These are phyloP conservation scores for Lactifluus subvellereus DNA, from an alignment of 768 basidiomycete genomes.

Conservation along the genomic window DNA sequence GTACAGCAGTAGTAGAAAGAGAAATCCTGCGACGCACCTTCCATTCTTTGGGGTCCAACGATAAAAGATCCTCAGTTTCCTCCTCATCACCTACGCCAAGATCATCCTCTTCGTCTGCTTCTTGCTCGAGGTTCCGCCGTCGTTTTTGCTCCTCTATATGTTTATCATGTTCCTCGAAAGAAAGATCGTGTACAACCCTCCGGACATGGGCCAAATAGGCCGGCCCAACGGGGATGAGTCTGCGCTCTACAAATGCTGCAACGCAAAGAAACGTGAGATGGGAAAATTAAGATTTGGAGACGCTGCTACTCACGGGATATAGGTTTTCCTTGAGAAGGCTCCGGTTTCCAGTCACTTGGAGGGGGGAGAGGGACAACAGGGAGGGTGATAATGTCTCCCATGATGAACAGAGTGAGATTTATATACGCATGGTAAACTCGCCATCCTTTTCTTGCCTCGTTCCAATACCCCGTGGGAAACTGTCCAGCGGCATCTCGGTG, in stretches of 20 bases:
- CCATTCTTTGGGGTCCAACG: slow-evolving; percentile 96
- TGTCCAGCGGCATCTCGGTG: too few species aligned
- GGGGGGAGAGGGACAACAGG: slow-evolving; percentile 39
- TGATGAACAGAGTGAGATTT: slow-evolving; percentile 9
- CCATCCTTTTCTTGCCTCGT: neutral
- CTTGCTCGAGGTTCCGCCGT: slow-evolving; percentile 43
- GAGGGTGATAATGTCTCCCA: slow-evolving; percentile 30
- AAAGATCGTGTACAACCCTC: slow-evolving; percentile 63
- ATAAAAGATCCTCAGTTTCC: slow-evolving; percentile 63
- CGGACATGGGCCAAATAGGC: slow-evolving; percentile 82
- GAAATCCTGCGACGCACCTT: slow-evolving; percentile 51
- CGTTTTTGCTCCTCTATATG: slow-evolving; percentile 49
- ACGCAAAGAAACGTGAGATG: neutral
- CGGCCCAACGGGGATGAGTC: slow-evolving; percentile 78
- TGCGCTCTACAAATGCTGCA: slow-evolving; percentile 40
- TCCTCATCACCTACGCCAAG: slow-evolving; percentile 90
- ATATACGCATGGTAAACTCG: slow-evolving; percentile 1
- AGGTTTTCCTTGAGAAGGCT: slow-evolving; percentile 33
- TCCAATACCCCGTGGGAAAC: slow-evolving; percentile 22
- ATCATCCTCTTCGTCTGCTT: slow-evolving; percentile 64
- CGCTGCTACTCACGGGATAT: slow-evolving; percentile 31
- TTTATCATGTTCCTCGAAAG: slow-evolving; percentile 81
- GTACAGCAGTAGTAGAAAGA: neutral
- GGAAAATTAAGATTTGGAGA: slow-evolving; percentile 2
- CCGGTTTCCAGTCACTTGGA: slow-evolving; percentile 41